These are phyloP conservation scores for Cyberlindnera lachancei DNA, from an alignment of 805 yeast genomes.

Conservation along the genomic window DNA sequence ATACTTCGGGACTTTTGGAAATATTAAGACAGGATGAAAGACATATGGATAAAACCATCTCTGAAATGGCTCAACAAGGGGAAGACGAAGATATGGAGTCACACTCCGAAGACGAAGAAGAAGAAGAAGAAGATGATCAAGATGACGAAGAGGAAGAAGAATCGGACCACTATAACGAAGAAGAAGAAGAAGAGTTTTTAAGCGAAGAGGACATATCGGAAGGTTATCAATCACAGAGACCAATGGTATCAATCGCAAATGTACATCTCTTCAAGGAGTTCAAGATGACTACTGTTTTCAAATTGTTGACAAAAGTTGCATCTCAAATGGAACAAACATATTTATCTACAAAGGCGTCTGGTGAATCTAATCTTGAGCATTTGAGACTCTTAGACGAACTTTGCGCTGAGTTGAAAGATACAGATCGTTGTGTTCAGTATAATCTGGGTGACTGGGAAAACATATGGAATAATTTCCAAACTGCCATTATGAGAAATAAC, in stretches of 20 bases:
- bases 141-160: constrained; percentile 11
- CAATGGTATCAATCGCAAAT: neutral
- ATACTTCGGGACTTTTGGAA: constrained; percentile 31
- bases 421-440: constrained; percentile 1
- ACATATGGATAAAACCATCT: constrained; percentile 5
- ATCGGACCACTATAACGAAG: constrained; percentile 19
- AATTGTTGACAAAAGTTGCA: constrained; percentile 10
- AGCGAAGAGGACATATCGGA: constrained; percentile 4
- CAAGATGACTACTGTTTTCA: constrained; percentile 4
- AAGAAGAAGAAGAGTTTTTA: constrained; percentile 5
- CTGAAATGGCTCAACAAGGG: constrained; percentile 12
- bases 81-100: constrained; percentile 22
- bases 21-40: constrained; percentile 16
- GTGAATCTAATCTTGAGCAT: constrained; percentile 21
- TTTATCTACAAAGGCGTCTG: constrained; percentile 18
- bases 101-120: constrained; percentile 4
- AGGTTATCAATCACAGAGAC: neutral
- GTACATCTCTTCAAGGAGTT: constrained; percentile 5
- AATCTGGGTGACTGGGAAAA: constrained; percentile 24
- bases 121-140: constrained; percentile 6
- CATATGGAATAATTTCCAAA: constrained; percentile 33
- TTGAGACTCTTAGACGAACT: constrained; percentile 23
- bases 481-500: constrained; percentile 25
- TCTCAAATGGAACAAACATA: constrained; percentile 26
- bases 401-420: constrained; percentile 12